Base-by-base conservation (phyloP, 2,329 filamentous ascomycete genomes). In the Colletotrichum sp. region DNA sequence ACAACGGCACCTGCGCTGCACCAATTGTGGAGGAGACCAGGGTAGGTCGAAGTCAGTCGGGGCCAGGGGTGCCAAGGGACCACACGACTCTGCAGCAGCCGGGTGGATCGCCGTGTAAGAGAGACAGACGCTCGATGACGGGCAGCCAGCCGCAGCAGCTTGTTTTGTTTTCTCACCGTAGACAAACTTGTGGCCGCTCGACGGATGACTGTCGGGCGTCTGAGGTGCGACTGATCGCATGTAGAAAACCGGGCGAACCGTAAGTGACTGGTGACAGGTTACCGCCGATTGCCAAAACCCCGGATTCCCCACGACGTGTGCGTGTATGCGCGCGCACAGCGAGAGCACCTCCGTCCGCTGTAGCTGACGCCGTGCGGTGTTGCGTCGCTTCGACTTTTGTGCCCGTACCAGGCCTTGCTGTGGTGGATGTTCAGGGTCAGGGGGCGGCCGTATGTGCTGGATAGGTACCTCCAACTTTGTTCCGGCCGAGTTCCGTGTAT, bases 401-500 rank as follows among this genome's bases (percentile, higher is more conserved):
- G 32, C 15, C 26, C 67, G 34, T 28, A 48, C 55, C 32, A 26
- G 67, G 24, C 55, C 15, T 43, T 26, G 55, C 43, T 21, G 7
- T 28, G 32, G 60, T 66, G 72, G 55, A 30, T 28, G 39, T 26
- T 57, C 55, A 72, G 52, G 72, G 52, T 67, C 72, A 72, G 69
- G 72, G 72, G 61, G 63, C 68, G 69, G 72, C 72, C 48, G 32
- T 63, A 67, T 26, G 57, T 43, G 39, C 69, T 24, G 48, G 52
- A 60, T 43, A 21, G 21, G 71, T 69, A 55, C 57, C 59, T 52
- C 57, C 24, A 52, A 34, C 36, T 48, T 52, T 67, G 63, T 75
- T 75, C 69, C 73, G 64, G 57, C 63, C 63, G 52, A 67, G 69
- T 72, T 75, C 73, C 61, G 72, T 75, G 63, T 75, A 43, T 72